Conservation (phyloP, 1,284 basidiomycete genomes). For the Golubevia sp. region DNA sequence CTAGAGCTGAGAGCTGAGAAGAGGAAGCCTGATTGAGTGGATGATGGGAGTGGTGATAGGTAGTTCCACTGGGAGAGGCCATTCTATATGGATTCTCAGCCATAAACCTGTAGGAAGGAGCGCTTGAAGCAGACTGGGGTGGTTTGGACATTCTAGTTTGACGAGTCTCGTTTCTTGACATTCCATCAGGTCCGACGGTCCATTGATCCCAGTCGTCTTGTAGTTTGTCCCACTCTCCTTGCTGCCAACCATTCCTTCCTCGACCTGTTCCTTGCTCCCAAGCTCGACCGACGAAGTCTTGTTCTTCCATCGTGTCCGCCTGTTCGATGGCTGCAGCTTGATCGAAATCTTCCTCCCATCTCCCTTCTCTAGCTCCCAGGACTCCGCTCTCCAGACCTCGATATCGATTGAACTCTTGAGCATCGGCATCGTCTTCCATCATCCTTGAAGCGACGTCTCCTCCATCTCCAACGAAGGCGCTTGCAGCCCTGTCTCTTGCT, state of each 20-base stretch:
- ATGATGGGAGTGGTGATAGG: conserved; percentile 25
- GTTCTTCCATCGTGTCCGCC: conserved; percentile 53
- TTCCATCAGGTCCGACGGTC: too few relatives aligned
- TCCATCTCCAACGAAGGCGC: conserved; percentile 43
- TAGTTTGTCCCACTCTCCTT: conserved; percentile 70
- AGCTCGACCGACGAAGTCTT: conserved; percentile 58
- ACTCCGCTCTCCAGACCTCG: conserved; percentile 34
- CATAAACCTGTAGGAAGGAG: conserved; percentile 47
- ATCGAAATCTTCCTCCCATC: conserved; percentile 39
- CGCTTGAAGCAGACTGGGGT: conserved; percentile 7
- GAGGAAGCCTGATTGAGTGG: conserved; percentile 3
- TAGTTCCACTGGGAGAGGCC: conserved; percentile 12
- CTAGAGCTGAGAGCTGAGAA: conserved; percentile 19
- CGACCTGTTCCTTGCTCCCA: conserved; percentile 39
- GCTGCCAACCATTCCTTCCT: conserved; percentile 43
- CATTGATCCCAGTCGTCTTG: conserved; percentile 78
- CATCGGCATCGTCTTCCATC: conserved; percentile 49
- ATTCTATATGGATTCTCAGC: conserved; percentile 49
- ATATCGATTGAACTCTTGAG: conserved; percentile 41
- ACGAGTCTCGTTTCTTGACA: too few relatives aligned
- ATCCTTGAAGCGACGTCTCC: conserved; percentile 44
- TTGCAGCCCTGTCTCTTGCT: conserved; percentile 10
- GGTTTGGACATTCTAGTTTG: too few relatives aligned
- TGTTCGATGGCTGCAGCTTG: conserved; percentile 7
- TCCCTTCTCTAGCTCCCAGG: conserved; percentile 16